Evolutionary conservation across 495 filamentous ascomycete genomes (phyloP), one percentile per base, ranked within the genome.

Genomic region (Achaetomiella virescens): DNA sequence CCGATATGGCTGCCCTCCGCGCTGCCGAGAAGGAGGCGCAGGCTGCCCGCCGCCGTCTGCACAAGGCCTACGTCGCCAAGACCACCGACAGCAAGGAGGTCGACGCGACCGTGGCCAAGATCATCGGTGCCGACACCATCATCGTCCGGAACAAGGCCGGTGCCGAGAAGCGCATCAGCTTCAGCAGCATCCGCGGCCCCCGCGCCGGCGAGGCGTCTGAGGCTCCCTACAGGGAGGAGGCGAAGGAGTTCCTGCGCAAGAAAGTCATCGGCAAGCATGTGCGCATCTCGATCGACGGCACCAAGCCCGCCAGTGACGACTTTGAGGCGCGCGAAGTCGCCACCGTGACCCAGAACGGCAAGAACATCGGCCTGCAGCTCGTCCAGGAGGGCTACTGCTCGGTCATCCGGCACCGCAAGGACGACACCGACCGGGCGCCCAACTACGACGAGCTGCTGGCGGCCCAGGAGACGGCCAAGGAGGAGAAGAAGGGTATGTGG

Each of bases 201-300:
- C 91, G 96, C 59, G 57, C 67, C 7, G 70, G 68, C 25, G 80
- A 82, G 54, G 61, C 73, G 4, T 63, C 71, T 6, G 78, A 97
- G 70, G 79, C 88, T 15, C 91, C 91, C 2, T 97, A 89, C 71
- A 80, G 82, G 53, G 86, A 92, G 11, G 92, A 97, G 61, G 92
- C 95, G 15, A 97, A 97, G 75, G 95, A 99, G 69, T 97, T 88
- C 66, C 72, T 97, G 58, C 83, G 95, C 35, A 97, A 96, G 78
- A 88, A 84, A 65, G 71, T 97, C 6, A 97, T 99, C 63, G 95
- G 90, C 35, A 99, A 99, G 73, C 88, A 95, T 62, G 90, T 97
- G 41, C 84, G 84, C 68, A 79, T 96, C 29, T 84, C 80, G 18
- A 82, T 93, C 50, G 90, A 97, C 70, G 95, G 95, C 54, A 91